Conservation (phyloP, 2,329 filamentous ascomycete species). For the Pseudocercospora crystallina region DNA sequence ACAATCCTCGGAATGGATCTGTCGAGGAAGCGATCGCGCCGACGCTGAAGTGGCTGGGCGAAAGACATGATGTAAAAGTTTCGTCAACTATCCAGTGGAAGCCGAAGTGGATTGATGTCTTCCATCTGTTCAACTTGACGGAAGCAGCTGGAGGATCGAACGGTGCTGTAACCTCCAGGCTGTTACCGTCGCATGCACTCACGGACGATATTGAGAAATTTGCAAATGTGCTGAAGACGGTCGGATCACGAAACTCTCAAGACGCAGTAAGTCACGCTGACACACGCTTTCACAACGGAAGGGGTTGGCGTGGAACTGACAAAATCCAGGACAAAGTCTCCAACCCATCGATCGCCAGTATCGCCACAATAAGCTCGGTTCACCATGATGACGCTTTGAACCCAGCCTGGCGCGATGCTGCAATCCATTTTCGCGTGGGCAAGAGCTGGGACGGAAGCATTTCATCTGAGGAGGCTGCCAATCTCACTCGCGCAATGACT, state of each 20-base stretch:
- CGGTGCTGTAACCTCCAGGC: not conserved
- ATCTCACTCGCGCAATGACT: not conserved
- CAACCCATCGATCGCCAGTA: slow-evolving; percentile 2
- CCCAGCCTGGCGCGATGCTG: slow-evolving; percentile 8
- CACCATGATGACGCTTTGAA: slow-evolving; percentile 4
- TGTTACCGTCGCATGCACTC: not conserved
- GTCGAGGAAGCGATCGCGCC: not conserved
- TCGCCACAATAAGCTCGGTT: not conserved
- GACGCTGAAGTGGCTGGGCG: not conserved
- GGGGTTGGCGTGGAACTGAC: too few relatives aligned
- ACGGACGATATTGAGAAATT: not conserved
- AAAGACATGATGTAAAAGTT: not conserved
- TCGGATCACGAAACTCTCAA: not conserved
- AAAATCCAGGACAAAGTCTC: too few relatives aligned
- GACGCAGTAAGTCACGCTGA: not conserved
- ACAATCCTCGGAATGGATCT: not conserved
- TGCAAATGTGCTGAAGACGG: not conserved
- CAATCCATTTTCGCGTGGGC: slow-evolving; percentile 1
- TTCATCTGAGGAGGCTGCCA: not conserved
- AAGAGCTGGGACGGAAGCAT: not conserved
- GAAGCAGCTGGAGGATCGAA: not conserved
- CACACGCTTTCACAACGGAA: not conserved
- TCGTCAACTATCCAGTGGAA: not conserved
- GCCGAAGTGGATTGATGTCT: slow-evolving; percentile 9
- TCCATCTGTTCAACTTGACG: slow-evolving; percentile 10